These are phyloP conservation scores for Drechslerella stenobrocha DNA, from an alignment of 2,329 filamentous ascomycete species.

Conservation along the genomic window DNA sequence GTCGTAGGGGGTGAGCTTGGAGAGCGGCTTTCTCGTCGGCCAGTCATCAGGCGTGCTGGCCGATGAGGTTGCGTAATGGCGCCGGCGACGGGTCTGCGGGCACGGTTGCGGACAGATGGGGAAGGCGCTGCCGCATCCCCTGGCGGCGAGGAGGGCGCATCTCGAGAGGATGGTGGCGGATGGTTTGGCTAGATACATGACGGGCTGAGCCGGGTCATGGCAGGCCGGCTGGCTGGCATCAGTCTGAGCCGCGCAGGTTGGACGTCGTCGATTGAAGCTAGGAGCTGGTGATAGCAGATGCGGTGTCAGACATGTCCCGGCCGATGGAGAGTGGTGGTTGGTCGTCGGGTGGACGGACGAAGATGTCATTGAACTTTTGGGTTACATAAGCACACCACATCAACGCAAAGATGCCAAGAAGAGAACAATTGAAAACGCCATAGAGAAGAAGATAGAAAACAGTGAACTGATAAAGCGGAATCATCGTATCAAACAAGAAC, in stretches of 20 bases:
- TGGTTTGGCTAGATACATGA: conserved; percentile 39
- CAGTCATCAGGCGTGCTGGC: conserved; percentile 6
- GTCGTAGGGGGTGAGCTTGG: conserved; percentile 43
- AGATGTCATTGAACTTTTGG: conserved; percentile 27
- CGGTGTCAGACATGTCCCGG: too few relatives aligned
- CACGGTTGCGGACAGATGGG: background rate
- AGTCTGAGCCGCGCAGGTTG: background rate
- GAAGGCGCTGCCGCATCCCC: conserved; percentile 9
- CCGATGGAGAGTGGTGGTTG: background rate
- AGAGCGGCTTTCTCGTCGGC: conserved; percentile 23
- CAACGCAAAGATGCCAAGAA: conserved; percentile 10
- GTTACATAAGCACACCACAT: background rate
- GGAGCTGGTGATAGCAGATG: background rate
- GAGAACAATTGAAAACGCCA: conserved; percentile 8
- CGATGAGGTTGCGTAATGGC: conserved; percentile 14
- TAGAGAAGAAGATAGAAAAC: conserved; percentile 1
- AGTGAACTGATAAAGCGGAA: background rate
- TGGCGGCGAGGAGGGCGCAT: conserved; percentile 26
- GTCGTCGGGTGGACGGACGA: conserved; percentile 3
- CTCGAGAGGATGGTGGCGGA: conserved; percentile 29
- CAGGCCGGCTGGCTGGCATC: conserved; percentile 3
- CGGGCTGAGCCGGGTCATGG: conserved; percentile 24
- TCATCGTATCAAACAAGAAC: background rate
- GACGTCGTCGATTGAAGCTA: conserved; percentile 4
- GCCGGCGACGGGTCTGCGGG: conserved; percentile 5